Conservation (phyloP, 1,139 yeast genomes). For the Taphrina deformans region DNA sequence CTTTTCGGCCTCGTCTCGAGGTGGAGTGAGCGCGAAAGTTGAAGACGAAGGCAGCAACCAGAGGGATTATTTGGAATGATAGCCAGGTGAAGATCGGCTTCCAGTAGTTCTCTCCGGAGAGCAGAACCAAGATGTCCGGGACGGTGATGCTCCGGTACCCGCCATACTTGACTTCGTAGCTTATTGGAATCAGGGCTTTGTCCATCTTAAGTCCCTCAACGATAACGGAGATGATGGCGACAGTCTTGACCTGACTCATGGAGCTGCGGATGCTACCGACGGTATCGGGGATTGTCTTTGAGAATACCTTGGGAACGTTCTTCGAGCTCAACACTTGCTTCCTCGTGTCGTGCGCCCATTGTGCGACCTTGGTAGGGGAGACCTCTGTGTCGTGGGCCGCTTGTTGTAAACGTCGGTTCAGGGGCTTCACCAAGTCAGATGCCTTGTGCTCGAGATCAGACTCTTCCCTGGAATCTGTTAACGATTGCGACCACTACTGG, state of each 20-base stretch:
- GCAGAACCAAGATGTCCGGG: conserved; percentile 33
- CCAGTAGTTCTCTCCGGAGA: conserved; percentile 34
- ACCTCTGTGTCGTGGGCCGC: conserved; percentile 24
- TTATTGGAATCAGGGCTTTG: conserved; percentile 30
- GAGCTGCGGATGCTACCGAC: conserved; percentile 10
- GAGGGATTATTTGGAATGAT: conserved; percentile 28
- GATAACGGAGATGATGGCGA: conserved; percentile 24
- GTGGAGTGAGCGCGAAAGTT: conserved; percentile 27
- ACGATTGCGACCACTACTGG: no score
- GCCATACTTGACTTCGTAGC: conserved; percentile 31
- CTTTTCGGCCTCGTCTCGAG: conserved; percentile 16
- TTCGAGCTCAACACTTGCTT: conserved; percentile 4
- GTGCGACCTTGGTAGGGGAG: conserved; percentile 29
- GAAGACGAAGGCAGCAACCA: conserved; percentile 23
- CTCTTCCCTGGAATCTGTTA: conserved; percentile 12
- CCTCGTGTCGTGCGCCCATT: conserved; percentile 28
- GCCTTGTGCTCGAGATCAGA: conserved; percentile 14
- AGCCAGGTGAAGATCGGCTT: conserved; percentile 32
- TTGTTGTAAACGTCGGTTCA: not conserved
- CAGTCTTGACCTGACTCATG: conserved; percentile 22
- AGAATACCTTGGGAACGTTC: conserved; percentile 10
- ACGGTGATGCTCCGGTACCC: conserved; percentile 19
- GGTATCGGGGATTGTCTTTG: conserved; percentile 6
- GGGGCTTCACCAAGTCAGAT: conserved; percentile 7
- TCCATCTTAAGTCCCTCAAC: conserved; percentile 27